Percentiles rank a stretch among this genome's conserved stretches.
phyloP scores from a whole-genome alignment of 2,329 filamentous ascomycete species.

The Fusarium clavum region DNA sequence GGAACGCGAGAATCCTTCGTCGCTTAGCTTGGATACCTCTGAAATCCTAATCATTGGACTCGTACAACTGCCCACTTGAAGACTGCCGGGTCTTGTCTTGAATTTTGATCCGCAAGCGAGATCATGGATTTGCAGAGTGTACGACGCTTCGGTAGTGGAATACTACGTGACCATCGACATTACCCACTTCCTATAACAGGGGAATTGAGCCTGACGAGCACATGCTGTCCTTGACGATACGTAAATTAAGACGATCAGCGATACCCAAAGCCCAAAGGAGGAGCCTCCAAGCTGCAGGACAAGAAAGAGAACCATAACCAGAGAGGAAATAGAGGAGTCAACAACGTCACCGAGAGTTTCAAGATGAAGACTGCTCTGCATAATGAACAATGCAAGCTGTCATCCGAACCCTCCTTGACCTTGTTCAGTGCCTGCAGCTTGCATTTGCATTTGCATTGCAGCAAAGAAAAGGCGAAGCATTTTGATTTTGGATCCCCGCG shows the following conservation, averaged over 20 bases:
- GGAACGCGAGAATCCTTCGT: not conserved
- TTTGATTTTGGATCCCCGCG: constrained; percentile 38
- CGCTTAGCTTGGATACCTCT: not conserved
- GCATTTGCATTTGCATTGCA: constrained; percentile 9
- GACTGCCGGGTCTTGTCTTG: not conserved
- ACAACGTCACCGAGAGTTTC: not conserved
- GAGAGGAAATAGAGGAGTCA: not conserved
- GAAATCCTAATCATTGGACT: not conserved
- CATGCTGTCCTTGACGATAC: not conserved
- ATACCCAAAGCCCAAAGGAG: not conserved
- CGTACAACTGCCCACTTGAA: not conserved
- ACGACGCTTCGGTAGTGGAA: not conserved
- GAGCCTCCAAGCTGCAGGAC: not conserved
- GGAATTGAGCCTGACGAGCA: constrained; percentile 1
- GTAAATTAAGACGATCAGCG: not conserved
- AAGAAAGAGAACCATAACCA: not conserved
- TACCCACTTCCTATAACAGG: constrained; percentile 4
- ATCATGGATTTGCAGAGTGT: constrained; percentile 24
- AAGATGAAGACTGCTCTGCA: not conserved
- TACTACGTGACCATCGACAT: constrained; percentile 14
- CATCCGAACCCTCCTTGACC: constrained; percentile 12
- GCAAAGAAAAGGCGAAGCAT: not conserved
- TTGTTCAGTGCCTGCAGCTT: constrained; percentile 17
- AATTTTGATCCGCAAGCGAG: constrained; percentile 32
- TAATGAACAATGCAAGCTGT: not conserved